Base-by-base conservation (phyloP, 257 asterid species). In the Nicotiana tabacum region DNA sequence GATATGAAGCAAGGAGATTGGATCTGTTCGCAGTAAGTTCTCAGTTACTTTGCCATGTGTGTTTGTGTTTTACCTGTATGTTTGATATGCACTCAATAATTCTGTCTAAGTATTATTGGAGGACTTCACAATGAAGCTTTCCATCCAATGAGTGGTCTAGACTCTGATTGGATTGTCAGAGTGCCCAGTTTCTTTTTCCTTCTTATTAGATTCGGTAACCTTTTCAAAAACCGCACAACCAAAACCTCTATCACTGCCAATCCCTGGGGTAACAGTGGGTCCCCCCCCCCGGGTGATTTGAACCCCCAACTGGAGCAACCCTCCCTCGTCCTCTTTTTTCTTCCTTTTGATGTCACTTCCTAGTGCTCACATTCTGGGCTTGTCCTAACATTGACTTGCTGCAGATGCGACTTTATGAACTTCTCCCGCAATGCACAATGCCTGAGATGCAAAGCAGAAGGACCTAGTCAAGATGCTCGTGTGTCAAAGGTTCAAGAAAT, bases 341-440 rank as follows among this genome's bases (percentile, higher is more conserved):
- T 13, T 48, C 12, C 24, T 46, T 72, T 27, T 51, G 16, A n/a
- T 15, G 27, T 74, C 16, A 4, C 62, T 51, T 48, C 27, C 62
- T 27, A 48, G 24, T 8, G 80, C 62, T 48, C 27, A 1, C 53
- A 21, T 82, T 17, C 67, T 51, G 12, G 62, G 39, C 57, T 37
- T 15, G 32, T 80, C 43, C 37, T 70, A 55, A 76, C 66, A 61
- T 84, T 83, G 51, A 84, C 82, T 84, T 83, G 76, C 83, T 88
- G 87, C 95, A 96, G 98, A 85, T 96, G 99, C 93, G 87, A 85
- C 82, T 94, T 92, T 82, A 84, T 94, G 89, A 96, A 94, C 90
- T 96, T 92, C 62, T 88, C 97, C 27, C 91, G 90, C 85, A 93
- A 96, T 85, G n/a, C 68, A 17, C 81, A 62, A 69, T 96, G 99